phyloP scores from a whole-genome alignment of 495 filamentous ascomycete genomes.

The Podospora australis region DNA sequence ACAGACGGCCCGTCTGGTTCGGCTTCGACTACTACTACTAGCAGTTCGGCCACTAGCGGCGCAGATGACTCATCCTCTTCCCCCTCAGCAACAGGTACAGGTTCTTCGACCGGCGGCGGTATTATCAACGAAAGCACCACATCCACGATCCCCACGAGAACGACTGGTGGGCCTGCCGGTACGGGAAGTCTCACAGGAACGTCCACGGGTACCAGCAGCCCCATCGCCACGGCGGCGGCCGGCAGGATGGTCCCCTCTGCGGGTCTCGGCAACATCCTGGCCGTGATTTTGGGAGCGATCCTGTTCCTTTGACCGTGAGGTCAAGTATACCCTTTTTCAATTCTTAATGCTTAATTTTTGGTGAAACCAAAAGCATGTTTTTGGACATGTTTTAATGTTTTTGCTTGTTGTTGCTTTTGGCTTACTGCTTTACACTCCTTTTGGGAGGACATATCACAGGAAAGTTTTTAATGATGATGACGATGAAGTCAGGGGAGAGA shows the following conservation, averaged over 20 bases:
- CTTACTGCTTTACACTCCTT: slow-evolving; percentile 2
- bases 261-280: neutral
- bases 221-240: slow-evolving; percentile 2
- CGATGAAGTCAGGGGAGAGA: neutral
- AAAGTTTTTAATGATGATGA: neutral
- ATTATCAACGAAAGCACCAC: neutral
- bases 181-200: neutral
- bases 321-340: neutral
- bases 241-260: neutral
- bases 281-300: neutral
- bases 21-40: too few species aligned
- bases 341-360: slow-evolving; percentile 1
- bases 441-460: neutral
- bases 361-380: neutral
- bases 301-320: neutral
- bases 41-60: neutral
- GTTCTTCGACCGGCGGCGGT: neutral
- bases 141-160: neutral
- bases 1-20: neutral
- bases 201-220: neutral
- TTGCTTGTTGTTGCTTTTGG: neutral
- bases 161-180: neutral
- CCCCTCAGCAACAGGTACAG: neutral
- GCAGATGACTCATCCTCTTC: neutral
- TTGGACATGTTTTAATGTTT: neutral